Evolutionary conservation across 176 grass and related monocot genomes (phyloP).

Genomic region (Paspalum vaginatum): DNA sequence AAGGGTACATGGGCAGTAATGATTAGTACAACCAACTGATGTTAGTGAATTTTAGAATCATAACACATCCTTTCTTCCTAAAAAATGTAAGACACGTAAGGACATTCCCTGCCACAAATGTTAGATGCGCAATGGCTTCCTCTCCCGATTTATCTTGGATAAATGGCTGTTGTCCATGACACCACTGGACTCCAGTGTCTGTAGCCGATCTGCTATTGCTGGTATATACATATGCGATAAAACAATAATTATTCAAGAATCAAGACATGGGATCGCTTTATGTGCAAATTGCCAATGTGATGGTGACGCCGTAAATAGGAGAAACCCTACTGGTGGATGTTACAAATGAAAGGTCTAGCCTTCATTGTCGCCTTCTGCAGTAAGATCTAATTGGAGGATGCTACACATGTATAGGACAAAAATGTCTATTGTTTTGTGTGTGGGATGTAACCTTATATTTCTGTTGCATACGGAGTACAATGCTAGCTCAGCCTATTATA

Average conservation of each 20-base stretch:
- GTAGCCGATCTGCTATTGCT: background rate
- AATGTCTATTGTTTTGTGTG: constrained; percentile 7
- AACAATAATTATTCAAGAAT: constrained; percentile 31
- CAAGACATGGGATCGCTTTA: background rate
- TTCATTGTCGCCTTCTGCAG: background rate
- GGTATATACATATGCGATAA: constrained; percentile 16
- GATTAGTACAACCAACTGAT: background rate
- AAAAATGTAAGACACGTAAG: background rate
- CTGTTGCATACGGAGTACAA: background rate
- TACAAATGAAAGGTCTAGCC: background rate
- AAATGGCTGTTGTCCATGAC: background rate
- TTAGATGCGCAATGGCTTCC: background rate
- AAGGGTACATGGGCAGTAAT: background rate
- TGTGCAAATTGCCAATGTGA: background rate
- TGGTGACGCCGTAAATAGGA: background rate
- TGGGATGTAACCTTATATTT: background rate
- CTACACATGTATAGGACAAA: constrained; percentile 16
- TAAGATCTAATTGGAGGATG: constrained; percentile 23
- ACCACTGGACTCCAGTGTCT: background rate
- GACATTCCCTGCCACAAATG: constrained; percentile 6
- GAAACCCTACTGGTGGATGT: constrained; percentile 13
- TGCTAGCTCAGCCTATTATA: constrained; percentile 1
- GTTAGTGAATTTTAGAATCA: background rate
- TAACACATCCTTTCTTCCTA: background rate
- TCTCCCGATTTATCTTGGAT: background rate